Conservation (phyloP, 2,329 filamentous ascomycete species). For the Talaromyces amestolkiae region DNA sequence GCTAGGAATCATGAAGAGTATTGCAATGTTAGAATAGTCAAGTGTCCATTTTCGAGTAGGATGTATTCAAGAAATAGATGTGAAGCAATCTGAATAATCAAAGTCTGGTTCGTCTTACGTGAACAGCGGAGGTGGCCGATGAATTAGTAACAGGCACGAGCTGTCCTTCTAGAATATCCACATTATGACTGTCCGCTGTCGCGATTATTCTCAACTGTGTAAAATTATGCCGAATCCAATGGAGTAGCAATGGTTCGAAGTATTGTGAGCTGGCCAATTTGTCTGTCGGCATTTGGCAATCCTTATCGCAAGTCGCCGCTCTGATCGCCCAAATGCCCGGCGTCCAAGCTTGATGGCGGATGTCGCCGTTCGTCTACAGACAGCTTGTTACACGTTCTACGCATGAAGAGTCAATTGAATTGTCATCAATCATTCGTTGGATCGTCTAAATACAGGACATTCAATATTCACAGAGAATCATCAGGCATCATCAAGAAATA, state of each 20-base stretch:
- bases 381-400: neutral
- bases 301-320: slow-evolving; percentile 6
- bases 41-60: neutral
- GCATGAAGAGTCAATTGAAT: neutral
- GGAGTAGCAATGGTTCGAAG: neutral
- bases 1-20: neutral
- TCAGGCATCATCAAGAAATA: neutral
- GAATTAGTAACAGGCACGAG: neutral
- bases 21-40: neutral
- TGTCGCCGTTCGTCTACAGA: slow-evolving; percentile 5
- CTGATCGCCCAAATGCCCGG: neutral
- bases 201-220: neutral
- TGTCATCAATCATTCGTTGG: slow-evolving; percentile 3
- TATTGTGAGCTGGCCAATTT: neutral
- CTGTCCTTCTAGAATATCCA: neutral
- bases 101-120: slow-evolving; percentile 4
- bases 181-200: neutral
- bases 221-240: neutral
- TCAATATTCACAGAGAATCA: slow-evolving; percentile 15
- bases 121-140: slow-evolving; percentile 12
- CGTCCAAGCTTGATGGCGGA: neutral
- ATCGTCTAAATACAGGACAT: slow-evolving; percentile 12
- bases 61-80: neutral
- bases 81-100: neutral
- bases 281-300: neutral